A percentile compares a stretch with the other conserved stretches of the same genome.
Conservation (phyloP, 345 rosid genomes). For the Draba incana region DNA sequence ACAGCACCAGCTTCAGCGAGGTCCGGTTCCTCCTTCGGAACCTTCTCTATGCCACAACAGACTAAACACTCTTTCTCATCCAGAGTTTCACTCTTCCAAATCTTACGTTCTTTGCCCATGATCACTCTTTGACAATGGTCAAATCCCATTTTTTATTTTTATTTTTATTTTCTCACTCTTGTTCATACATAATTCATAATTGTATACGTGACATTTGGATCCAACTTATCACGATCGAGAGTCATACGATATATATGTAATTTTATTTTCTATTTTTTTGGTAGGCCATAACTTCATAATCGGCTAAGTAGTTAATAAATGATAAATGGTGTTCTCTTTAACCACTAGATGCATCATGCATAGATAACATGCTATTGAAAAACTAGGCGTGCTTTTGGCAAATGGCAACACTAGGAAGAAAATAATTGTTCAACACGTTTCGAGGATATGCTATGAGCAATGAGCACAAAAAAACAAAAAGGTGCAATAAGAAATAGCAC, state of each 20-base stretch:
- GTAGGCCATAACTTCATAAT: neutral
- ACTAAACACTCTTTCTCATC: slow-evolving; percentile 35
- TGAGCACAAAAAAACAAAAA: too few relatives aligned
- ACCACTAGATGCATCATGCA: too few relatives aligned
- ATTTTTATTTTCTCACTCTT: neutral
- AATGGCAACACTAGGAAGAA: too few relatives aligned
- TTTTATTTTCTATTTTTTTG: neutral
- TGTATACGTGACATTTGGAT: slow-evolving; percentile 11
- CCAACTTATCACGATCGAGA: neutral
- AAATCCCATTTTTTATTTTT: neutral
- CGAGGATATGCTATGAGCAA: too few relatives aligned
- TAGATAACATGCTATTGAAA: too few relatives aligned
- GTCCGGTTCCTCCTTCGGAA: slow-evolving; percentile 66
- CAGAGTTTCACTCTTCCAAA: slow-evolving; percentile 16
- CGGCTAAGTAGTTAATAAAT: too few relatives aligned
- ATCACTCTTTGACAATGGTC: slow-evolving; percentile 13
- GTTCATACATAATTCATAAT: slow-evolving; percentile 8
- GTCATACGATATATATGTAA: neutral
- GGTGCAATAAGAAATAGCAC: too few relatives aligned
- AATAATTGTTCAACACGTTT: too few relatives aligned
- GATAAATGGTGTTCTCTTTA: too few relatives aligned
- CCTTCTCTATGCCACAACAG: slow-evolving; percentile 64
- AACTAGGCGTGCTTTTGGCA: too few relatives aligned
- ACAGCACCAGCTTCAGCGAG: slow-evolving; percentile 50
- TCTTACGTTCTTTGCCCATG: slow-evolving; percentile 51